Conservation (phyloP, 441 rosid species). For the Pelargonium cotyledonis region DNA sequence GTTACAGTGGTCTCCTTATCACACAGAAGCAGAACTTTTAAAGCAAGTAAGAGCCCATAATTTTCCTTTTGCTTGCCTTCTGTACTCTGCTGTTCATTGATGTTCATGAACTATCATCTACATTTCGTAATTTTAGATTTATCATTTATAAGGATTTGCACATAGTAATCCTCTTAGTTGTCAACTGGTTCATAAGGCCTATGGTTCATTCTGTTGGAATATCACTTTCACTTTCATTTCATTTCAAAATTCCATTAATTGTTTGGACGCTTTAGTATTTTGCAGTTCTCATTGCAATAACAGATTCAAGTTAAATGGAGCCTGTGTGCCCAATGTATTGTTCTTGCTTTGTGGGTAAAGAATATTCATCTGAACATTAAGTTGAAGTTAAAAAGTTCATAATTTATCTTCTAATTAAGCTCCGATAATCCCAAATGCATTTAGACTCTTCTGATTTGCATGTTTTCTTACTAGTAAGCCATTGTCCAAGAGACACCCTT, state of each 20-base stretch:
- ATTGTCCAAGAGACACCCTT: neutral
- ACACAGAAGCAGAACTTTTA: slow-evolving; percentile 77
- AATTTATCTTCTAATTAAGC: no score
- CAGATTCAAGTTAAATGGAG: neutral
- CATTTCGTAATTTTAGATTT: neutral
- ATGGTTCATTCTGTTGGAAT: neutral
- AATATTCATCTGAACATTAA: neutral
- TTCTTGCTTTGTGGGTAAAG: neutral
- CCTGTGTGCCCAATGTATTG: neutral
- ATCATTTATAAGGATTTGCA: neutral
- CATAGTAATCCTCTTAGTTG: neutral
- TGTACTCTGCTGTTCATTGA: neutral
- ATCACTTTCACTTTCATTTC: neutral
- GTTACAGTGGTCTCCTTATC: slow-evolving; percentile 83
- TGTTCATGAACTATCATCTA: neutral
- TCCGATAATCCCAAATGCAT: no score
- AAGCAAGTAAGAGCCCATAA: slow-evolving; percentile 51
- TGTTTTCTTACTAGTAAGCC: neutral
- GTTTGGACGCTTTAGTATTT: no score
- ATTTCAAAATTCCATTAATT: no score
- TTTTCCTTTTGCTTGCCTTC: slow-evolving; percentile 4
- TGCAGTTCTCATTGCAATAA: neutral
- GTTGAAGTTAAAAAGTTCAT: neutral
- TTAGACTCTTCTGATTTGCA: neutral
- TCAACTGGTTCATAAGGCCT: neutral